These are phyloP conservation scores for Vaccinium myrtillus DNA, from an alignment of 148 eudicot genomes.

Conservation along the genomic window DNA sequence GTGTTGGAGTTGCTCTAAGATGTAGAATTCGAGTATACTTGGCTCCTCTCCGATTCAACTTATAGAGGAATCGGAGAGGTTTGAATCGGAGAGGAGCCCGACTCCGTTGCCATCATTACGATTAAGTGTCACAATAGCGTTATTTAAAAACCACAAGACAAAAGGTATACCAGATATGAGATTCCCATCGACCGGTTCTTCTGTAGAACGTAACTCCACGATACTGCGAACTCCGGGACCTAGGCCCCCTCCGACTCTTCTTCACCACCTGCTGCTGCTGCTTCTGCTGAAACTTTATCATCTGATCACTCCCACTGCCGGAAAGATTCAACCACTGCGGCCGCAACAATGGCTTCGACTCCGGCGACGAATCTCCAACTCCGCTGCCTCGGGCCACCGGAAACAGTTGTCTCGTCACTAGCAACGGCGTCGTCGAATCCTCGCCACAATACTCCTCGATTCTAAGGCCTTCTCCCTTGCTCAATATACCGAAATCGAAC, in stretches of 20 bases:
- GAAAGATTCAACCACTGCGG: constrained; percentile 58
- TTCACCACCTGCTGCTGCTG: constrained; percentile 31
- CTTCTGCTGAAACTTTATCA: constrained; percentile 17
- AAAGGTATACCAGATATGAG: constrained; percentile 71
- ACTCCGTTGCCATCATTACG: too few species aligned
- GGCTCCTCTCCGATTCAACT: too few species aligned
- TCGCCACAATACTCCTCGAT: neutral
- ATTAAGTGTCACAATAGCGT: too few species aligned
- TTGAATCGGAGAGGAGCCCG: too few species aligned
- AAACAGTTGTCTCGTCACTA: constrained; percentile 51
- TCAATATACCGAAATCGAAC: constrained; percentile 23
- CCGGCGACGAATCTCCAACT: constrained; percentile 20
- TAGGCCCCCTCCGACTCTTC: constrained; percentile 82
- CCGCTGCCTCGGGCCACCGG: constrained; percentile 24
- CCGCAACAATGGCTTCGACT: neutral
- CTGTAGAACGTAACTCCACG: constrained; percentile 92
- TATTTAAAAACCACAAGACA: too few species aligned
- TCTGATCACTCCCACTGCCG: constrained; percentile 18
- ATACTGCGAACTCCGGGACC: constrained; percentile 91
- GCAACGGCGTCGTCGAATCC: neutral
- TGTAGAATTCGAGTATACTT: too few species aligned
- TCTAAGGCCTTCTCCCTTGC: constrained; percentile 7
- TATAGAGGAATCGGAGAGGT: too few species aligned
- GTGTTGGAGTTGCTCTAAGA: too few species aligned
- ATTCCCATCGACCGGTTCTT: constrained; percentile 93